phyloP scores from a whole-genome alignment of 257 asterid species.

The Fraxinus excelsior region DNA sequence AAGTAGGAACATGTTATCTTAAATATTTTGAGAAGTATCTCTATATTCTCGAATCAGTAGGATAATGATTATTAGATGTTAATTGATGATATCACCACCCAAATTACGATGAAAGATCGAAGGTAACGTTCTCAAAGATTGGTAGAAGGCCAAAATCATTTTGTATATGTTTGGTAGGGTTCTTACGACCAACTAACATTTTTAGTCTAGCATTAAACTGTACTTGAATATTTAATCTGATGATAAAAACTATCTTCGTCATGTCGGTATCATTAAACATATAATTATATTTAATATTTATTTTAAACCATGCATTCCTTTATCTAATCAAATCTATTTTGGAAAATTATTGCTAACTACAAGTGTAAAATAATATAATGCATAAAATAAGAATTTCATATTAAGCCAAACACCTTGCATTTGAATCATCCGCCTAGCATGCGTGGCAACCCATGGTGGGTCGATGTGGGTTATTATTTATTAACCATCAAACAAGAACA shows the following conservation, averaged over 20 bases:
- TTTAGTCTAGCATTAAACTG: background rate
- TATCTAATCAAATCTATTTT: background rate
- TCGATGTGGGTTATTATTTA: background rate
- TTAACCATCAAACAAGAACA: background rate
- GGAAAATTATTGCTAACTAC: too few species aligned
- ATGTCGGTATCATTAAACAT: background rate
- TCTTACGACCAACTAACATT: background rate
- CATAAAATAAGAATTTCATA: background rate
- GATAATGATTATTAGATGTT: background rate
- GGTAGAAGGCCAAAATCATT: background rate
- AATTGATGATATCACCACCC: background rate
- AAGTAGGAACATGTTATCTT: too few species aligned
- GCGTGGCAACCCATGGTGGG: background rate
- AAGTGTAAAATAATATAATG: background rate
- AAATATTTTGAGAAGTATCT: too few species aligned
- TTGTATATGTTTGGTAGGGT: too few species aligned
- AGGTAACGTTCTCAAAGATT: background rate
- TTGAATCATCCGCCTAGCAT: background rate
- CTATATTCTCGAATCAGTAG: too few species aligned
- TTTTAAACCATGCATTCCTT: background rate
- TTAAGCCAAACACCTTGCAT: background rate
- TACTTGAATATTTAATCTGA: background rate
- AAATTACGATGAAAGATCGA: background rate
- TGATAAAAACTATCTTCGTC: background rate
- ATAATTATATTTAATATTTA: background rate